phyloP scores from a whole-genome alignment of 1,139 yeast genomes.

The Zygoascus sp. region DNA sequence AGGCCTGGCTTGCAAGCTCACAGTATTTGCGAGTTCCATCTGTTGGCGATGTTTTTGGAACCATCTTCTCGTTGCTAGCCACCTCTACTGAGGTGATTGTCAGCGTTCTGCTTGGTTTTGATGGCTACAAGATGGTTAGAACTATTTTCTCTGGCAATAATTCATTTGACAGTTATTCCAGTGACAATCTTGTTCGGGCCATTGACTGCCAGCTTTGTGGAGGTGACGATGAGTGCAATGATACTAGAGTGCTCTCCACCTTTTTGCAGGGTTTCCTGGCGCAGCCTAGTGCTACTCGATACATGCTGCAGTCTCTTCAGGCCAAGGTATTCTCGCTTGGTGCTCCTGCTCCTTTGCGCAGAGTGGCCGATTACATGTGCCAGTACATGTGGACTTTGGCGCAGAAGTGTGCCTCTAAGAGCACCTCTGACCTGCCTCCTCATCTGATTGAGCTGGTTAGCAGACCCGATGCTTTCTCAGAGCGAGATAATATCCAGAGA shows the following conservation, averaged over 20 bases:
- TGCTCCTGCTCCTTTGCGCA: conserved; percentile 14
- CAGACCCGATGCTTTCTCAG: conserved; percentile 13
- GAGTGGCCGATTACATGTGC: conserved; percentile 15
- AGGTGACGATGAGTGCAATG: conserved; percentile 31
- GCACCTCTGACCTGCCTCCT: conserved; percentile 17
- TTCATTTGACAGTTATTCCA: conserved; percentile 1
- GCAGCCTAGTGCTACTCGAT: conserved; percentile 28
- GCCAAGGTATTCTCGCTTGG: conserved; percentile 22
- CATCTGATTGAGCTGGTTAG: conserved; percentile 17
- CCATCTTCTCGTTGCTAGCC: conserved; percentile 12
- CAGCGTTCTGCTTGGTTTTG: conserved; percentile 21
- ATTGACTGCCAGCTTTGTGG: conserved; percentile 39
- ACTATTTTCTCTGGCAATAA: conserved; percentile 8
- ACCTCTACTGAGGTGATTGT: conserved; percentile 18
- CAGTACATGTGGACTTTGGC: conserved; percentile 28
- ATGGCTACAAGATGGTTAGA: conserved; percentile 16
- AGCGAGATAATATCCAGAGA: conserved; percentile 18
- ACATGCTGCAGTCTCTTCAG: conserved; percentile 34
- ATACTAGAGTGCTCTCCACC: conserved; percentile 28
- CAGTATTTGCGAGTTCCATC: conserved; percentile 19
- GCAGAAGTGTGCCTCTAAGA: conserved; percentile 11
- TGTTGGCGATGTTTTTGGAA: conserved; percentile 12
- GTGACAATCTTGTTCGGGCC: conserved; percentile 24
- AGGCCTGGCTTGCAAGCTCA: conserved; percentile 31
- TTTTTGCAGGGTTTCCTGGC: conserved; percentile 30